Evolutionary conservation across 78 protist species (phyloP).

Genomic region (Dictyostelium purpureum): DNA sequence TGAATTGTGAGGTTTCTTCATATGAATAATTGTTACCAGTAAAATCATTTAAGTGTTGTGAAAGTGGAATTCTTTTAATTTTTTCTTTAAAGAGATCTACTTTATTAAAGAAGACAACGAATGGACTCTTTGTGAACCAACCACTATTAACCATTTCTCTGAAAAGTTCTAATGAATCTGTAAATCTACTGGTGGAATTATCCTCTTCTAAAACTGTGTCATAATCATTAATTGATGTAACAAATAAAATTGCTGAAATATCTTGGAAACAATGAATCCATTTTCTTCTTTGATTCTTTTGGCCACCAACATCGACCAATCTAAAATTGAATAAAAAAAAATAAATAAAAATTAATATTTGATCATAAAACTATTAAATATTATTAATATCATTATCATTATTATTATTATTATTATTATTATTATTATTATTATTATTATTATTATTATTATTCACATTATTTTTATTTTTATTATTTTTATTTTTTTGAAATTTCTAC

Average conservation of each 20-base stretch:
- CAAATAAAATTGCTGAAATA: slow-evolving; percentile 88
- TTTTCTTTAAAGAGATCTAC: slow-evolving; percentile 87
- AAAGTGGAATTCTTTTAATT: slow-evolving; percentile 76
- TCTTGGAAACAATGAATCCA: slow-evolving; percentile 94
- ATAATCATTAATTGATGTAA: slow-evolving; percentile 78
- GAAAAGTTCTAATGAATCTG: slow-evolving; percentile 78
- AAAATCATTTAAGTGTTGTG: slow-evolving; percentile 73
- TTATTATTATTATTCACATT: no score
- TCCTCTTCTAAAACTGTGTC: slow-evolving; percentile 82
- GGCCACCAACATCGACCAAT: slow-evolving; percentile 95
- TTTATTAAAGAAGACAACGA: slow-evolving; percentile 87
- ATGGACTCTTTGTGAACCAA: slow-evolving; percentile 81
- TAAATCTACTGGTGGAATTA: slow-evolving; percentile 51
- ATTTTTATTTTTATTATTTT: no score
- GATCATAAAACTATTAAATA: not conserved
- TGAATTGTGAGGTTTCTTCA: slow-evolving; percentile 30
- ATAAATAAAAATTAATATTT: not conserved
- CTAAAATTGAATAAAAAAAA: slow-evolving; percentile 9
- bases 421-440: not conserved
- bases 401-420: not conserved
- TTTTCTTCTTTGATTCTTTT: slow-evolving; percentile 92
- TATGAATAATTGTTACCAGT: slow-evolving; percentile 28
- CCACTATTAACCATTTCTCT: slow-evolving; percentile 84
- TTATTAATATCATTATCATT: no score
- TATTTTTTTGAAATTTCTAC: no score